Evolutionary conservation across 208 protist species (phyloP).

Genomic region (Crithidia thermophila): DNA sequence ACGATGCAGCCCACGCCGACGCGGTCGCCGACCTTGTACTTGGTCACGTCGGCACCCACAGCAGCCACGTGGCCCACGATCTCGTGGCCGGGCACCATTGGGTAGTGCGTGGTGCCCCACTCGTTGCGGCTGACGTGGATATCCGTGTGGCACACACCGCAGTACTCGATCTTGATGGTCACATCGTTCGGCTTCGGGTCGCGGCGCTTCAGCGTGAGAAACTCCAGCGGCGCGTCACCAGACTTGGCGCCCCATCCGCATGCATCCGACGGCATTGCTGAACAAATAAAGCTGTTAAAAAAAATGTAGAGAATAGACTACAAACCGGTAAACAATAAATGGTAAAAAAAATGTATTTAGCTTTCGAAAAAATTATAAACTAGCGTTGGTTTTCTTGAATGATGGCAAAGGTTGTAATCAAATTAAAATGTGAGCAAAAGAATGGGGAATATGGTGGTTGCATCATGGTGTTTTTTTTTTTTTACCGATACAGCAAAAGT

Average conservation of each 20-base stretch:
- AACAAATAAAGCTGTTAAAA: not conserved
- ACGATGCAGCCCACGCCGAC: slow-evolving; percentile 92
- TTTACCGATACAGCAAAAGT: not conserved
- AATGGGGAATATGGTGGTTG: not conserved
- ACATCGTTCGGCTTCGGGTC: slow-evolving; percentile 50
- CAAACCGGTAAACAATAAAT: no score
- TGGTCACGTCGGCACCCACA: slow-evolving; percentile 69
- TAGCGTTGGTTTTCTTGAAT: no score
- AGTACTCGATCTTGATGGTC: slow-evolving; percentile 77
- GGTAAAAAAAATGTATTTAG: no score
- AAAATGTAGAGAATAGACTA: not conserved
- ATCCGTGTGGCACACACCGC: slow-evolving; percentile 88
- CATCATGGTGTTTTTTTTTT: no score
- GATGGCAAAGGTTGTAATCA: no score
- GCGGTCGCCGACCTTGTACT: slow-evolving; percentile 78
- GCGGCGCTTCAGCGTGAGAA: slow-evolving; percentile 47
- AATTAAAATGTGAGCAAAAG: not conserved
- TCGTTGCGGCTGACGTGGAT: slow-evolving; percentile 66
- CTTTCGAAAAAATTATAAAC: no score
- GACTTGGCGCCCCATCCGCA: slow-evolving; percentile 41
- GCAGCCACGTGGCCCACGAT: slow-evolving; percentile 71
- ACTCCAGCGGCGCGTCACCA: slow-evolving; percentile 44
- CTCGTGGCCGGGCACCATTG: slow-evolving; percentile 79
- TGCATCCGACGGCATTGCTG: slow-evolving; percentile 35
- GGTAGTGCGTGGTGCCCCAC: slow-evolving; percentile 56